Conservation (phyloP, 371 early-diverging fungal species). For the Dinochytrium kinnereticum region DNA sequence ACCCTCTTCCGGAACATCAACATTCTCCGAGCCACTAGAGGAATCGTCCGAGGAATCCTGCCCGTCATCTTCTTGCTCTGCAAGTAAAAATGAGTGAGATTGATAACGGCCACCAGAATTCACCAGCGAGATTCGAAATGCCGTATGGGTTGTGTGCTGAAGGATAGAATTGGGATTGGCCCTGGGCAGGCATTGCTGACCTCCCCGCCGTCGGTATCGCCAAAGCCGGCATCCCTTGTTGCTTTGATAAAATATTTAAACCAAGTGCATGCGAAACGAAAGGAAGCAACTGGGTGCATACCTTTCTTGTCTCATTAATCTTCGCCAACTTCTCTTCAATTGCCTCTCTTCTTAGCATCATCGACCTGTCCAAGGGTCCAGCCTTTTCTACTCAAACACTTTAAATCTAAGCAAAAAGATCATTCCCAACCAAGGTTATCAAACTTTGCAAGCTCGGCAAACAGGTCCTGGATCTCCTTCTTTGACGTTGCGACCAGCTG, state of each 20-base stretch:
- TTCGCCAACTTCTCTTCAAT: constrained; percentile 1
- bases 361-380: neutral
- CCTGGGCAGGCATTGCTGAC: neutral
- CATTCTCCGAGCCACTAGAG: neutral
- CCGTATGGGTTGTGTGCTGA: neutral
- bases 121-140: neutral
- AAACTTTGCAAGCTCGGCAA: neutral
- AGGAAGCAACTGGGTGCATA: too few species aligned
- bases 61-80: neutral
- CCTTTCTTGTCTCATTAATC: constrained; percentile 9
- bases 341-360: neutral
- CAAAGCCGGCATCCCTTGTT: neutral
- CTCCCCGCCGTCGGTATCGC: neutral
- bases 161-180: neutral
- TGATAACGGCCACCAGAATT: neutral
- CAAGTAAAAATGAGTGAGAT: neutral
- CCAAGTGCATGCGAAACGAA: neutral
- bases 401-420: neutral
- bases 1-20: neutral
- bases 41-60: neutral
- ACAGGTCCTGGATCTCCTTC: constrained; percentile 3
- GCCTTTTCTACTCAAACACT: neutral
- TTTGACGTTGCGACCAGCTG: neutral
- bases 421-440: neutral
- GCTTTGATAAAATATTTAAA: neutral